Percentiles rank a stretch among this genome's conserved stretches.
Evolutionary conservation across 208 protist genomes (phyloP).

Genomic region (Acanthamoeba lenticulata): DNA sequence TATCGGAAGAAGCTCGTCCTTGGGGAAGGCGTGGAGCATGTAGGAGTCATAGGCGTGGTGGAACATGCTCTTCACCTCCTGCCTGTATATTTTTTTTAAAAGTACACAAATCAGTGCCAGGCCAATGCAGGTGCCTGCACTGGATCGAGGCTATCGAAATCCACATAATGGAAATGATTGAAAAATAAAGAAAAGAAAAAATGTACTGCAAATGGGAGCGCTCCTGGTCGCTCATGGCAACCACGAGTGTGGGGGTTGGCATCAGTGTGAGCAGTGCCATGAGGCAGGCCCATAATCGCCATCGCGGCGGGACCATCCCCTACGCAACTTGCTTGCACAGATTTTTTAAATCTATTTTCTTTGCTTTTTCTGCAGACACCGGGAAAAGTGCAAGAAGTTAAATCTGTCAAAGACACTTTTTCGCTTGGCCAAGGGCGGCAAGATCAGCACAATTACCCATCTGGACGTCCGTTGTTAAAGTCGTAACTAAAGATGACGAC

Average conservation of each 20-base stretch:
- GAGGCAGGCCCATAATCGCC: too few species aligned
- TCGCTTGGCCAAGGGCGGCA: not conserved
- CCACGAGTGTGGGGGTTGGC: too few species aligned
- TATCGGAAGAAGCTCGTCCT: constrained; percentile 90
- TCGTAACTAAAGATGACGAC: constrained; percentile 72
- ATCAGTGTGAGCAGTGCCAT: too few species aligned
- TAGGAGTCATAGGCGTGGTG: constrained; percentile 90
- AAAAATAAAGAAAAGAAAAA: not conserved
- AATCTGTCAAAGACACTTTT: not conserved
- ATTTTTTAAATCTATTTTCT: too few species aligned
- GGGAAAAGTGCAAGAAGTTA: not conserved
- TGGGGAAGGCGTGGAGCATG: constrained; percentile 91
- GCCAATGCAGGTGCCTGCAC: too few species aligned
- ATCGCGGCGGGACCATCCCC: too few species aligned
- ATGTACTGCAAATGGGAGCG: not conserved
- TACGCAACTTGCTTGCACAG: too few species aligned
- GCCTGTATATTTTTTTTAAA: not conserved
- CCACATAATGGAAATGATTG: not conserved
- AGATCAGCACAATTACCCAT: not conserved
- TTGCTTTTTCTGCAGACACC: too few species aligned
- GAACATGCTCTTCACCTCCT: constrained; percentile 90
- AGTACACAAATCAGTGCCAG: too few species aligned
- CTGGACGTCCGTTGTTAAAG: not conserved
- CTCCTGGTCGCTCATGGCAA: not conserved
- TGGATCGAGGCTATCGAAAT: too few species aligned